These are phyloP conservation scores for Aspergillus transmontanensis DNA, from an alignment of 2,329 filamentous ascomycete genomes.

Conservation along the genomic window DNA sequence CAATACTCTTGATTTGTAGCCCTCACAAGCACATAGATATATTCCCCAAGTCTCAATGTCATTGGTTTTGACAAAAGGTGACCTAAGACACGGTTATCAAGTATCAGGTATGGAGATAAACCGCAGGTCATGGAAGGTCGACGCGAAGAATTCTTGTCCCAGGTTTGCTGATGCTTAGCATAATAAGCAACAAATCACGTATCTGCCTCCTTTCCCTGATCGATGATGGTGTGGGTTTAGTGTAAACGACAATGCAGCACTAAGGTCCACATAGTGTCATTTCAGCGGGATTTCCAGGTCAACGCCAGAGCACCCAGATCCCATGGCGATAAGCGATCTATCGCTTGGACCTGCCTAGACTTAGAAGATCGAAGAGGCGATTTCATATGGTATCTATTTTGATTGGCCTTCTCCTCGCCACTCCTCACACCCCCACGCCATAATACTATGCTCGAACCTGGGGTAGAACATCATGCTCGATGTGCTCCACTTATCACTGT, in stretches of 20 bases:
- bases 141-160: neutral
- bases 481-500: neutral
- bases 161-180: neutral
- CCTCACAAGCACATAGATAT: neutral
- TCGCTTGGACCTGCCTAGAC: neutral
- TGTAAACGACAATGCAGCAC: neutral
- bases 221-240: neutral
- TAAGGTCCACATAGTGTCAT: neutral
- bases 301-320: neutral
- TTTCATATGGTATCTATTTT: neutral
- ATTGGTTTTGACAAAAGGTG: neutral
- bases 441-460: neutral
- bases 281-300: neutral
- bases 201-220: neutral
- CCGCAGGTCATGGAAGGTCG: neutral
- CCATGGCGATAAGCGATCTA: neutral
- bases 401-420: neutral
- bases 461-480: neutral
- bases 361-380: neutral
- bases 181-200: neutral
- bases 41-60: neutral
- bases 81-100: neutral
- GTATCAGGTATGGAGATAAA: neutral
- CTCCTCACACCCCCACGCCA: too few relatives aligned
- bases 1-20: neutral